Evolutionary conservation across 2,329 filamentous ascomycete genomes (phyloP).

Genomic region (Alternaria novae-zelandiae): DNA sequence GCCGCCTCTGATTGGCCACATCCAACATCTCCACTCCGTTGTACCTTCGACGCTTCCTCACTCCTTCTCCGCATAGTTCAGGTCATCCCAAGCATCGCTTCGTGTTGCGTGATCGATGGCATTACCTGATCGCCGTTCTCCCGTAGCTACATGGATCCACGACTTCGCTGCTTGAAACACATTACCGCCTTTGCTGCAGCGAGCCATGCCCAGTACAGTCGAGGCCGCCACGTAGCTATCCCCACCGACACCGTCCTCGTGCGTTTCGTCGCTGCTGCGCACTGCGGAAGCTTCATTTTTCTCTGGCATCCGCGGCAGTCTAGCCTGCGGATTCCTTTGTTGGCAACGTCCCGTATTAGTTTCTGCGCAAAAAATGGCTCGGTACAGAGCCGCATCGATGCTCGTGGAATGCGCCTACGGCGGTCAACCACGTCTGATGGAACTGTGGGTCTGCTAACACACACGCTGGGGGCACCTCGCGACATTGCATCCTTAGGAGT

Average conservation of each 20-base stretch:
- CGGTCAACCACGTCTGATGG: constrained; percentile 16
- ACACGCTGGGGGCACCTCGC: constrained; percentile 9
- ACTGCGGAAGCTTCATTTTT: constrained; percentile 11
- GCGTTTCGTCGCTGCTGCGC: constrained; percentile 1
- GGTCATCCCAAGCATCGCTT: background rate
- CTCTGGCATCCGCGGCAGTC: background rate
- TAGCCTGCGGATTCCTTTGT: constrained; percentile 10
- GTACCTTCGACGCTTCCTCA: background rate
- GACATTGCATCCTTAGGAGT: background rate
- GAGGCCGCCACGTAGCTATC: constrained; percentile 15
- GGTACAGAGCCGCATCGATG: constrained; percentile 2
- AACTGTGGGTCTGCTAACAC: constrained; percentile 13
- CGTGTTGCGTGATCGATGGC: background rate
- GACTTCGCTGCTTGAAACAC: constrained; percentile 3
- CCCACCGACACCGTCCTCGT: constrained; percentile 9
- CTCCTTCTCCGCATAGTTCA: background rate
- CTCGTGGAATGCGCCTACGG: constrained; percentile 7
- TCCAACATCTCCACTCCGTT: background rate
- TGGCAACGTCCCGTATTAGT: constrained; percentile 8
- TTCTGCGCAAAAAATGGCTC: constrained; percentile 5
- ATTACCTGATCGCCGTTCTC: constrained; percentile 6
- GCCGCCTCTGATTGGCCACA: constrained; percentile 12
- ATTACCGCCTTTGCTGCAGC: constrained; percentile 5
- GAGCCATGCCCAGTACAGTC: constrained; percentile 10
- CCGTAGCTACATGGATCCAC: constrained; percentile 3